A percentile compares a stretch with the other conserved stretches of the same genome.
phyloP scores from a whole-genome alignment of 345 rosid genomes.

The Geranium rotundifolium region DNA sequence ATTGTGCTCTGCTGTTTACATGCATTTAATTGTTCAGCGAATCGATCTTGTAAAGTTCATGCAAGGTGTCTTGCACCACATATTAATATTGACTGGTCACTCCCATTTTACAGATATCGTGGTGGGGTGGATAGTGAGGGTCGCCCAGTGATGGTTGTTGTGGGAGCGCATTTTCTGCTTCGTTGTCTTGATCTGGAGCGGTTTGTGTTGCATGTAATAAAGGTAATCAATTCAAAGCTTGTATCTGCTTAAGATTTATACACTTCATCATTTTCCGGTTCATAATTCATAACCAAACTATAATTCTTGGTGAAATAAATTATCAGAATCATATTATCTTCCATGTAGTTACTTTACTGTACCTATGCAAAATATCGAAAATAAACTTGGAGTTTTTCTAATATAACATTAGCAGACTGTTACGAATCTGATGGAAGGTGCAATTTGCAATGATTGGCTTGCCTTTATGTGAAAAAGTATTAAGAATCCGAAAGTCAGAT shows the following conservation, averaged over 20 bases:
- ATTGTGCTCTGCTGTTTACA: no score
- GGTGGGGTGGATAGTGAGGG: constrained; percentile 97
- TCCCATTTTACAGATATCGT: constrained; percentile 50
- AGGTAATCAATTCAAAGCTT: constrained; percentile 30
- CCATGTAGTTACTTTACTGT: not conserved
- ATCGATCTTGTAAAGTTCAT: no score
- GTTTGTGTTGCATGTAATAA: constrained; percentile 66
- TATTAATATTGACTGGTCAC: constrained; percentile 7
- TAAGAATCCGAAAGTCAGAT: no score
- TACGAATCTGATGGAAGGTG: no score
- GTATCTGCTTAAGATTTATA: constrained; percentile 2
- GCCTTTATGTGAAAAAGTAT: no score
- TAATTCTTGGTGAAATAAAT: not conserved
- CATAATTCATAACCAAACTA: not conserved
- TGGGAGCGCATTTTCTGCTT: constrained; percentile 93
- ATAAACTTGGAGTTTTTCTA: no score
- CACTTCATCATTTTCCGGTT: not conserved
- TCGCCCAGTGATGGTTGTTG: constrained; percentile 90
- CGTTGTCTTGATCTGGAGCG: constrained; percentile 94
- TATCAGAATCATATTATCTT: not conserved
- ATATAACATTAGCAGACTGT: no score
- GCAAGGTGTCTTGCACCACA: constrained; percentile 1
- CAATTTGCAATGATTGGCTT: no score
- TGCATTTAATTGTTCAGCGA: no score
- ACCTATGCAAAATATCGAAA: no score